Evolutionary conservation across 768 basidiomycete species (phyloP), one percentile per base, ranked within the genome.

Genomic region (Hebeloma cylindrosporum): DNA sequence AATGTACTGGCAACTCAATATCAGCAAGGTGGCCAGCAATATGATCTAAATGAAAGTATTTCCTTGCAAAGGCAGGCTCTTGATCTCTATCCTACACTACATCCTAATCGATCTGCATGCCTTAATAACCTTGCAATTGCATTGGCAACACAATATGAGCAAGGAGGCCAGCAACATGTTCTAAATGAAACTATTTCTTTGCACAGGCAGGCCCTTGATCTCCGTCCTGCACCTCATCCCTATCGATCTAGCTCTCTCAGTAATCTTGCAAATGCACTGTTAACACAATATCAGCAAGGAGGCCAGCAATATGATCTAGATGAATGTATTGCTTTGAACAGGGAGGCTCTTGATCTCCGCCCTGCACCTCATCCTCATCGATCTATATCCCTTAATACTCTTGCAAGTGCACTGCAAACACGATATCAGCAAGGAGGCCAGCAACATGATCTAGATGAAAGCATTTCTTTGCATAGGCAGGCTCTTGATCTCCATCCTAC

Each of bases 71-170:
- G 38, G 14, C 28, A 40, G 14, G 38, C 37, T n/a, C 31, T 47
- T 10, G 43, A 43, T 18, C 8, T 28, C 9, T 8, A 18, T 11
- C n/a, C 22, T 1, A 16, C 29, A 5, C 16, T 10, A 4, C 22
- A 43, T 11, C 32, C 33, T n/a, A 7, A 34, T 5, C 35, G 27
- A 23, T 18, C 34, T 11, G 21, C 7, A 6, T 28, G 34, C 21
- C 43, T 43, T 5, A 34, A 43, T 18, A 37, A 37, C 27, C 34
- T 45, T n/a, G 43, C 26, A 13, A 29, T 26, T 21, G 27, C 26
- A 16, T 22, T 45, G 6, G 22, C n/a, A 21, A 11, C 27, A 7
- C 35, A 28, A 37, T 21, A 10, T 45, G n/a, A 2, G 2, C 13
- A 30, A 28, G 13, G 9, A 21, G 34, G 23, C 11, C 11, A 30